Base-by-base conservation (phyloP, 352 stramenopile genomes). In the Phytophthora pistaciae region DNA sequence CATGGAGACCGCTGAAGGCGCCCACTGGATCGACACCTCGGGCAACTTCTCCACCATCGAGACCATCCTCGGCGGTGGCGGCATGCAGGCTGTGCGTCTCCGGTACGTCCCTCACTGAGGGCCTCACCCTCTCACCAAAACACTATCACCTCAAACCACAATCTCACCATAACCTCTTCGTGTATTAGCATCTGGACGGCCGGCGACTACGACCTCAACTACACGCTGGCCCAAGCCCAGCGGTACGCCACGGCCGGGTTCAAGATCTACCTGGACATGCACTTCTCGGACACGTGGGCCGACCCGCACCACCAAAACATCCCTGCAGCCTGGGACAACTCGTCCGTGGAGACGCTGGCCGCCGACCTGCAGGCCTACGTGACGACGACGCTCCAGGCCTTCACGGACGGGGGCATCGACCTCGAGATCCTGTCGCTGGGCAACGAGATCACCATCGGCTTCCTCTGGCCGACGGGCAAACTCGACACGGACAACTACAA, bases 211-310 rank as follows among this genome's bases (percentile, higher is more conserved):
- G 55, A 73, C 33, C 57, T 78, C 75, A 53, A 70, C 48, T 79
- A 79, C 63, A 77, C 72, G 16, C 21, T 79, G 44, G 48, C 52
- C 5, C 29, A 71, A 13, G 72, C 72, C 7, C 63, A 79, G 60
- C 68, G 68, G 0, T 77, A 74, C 56, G 71, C 56, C 9, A 79
- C 68, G 44, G 66, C 65, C 10, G 72, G 68, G 0, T 77, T 74
- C 63, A 74, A 68, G 38, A 79, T 79, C 67, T 79, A 63, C 52
- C 64, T 79, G 3, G 72, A 79, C 60, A 58, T 79, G 63, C 72
- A 79, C 56, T 79, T 79, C 60, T 79, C 72, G 18, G 72, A 79
- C 33, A 79, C 72, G 2, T 79, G 72, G 72, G 72, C 72, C 0
- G 72, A 82, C 31, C 68, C 72, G 5, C 62, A 64, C 7, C 50